phyloP scores from a whole-genome alignment of 208 protist genomes.

The Leishmania aethiopica region DNA sequence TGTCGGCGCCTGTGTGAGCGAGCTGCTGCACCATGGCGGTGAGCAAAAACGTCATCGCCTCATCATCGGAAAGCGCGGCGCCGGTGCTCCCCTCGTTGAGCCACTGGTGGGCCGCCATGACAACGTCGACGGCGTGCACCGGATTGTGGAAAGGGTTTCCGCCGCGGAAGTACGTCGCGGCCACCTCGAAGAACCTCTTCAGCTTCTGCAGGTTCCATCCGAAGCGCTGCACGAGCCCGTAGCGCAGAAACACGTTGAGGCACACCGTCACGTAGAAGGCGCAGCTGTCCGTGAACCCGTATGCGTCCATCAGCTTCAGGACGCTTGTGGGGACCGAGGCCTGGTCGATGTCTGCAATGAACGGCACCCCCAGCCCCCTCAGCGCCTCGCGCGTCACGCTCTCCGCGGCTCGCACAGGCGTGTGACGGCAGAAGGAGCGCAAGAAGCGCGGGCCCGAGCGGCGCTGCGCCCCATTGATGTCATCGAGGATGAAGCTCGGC shows the following conservation, averaged over 20 bases:
- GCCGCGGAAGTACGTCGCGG: conserved; percentile 45
- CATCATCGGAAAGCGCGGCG: conserved; percentile 45
- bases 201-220: conserved; percentile 49
- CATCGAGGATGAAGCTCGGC: conserved; percentile 35
- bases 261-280: conserved; percentile 44
- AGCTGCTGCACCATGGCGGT: conserved; percentile 53
- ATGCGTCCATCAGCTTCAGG: conserved; percentile 17
- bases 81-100: conserved; percentile 40
- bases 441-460: conserved; percentile 44
- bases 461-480: neutral
- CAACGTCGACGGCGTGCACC: conserved; percentile 74
- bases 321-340: conserved; percentile 20
- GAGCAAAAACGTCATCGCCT: conserved; percentile 67
- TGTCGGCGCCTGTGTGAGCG: conserved; percentile 59
- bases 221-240: conserved; percentile 59
- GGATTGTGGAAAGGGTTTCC: conserved; percentile 82
- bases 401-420: conserved; percentile 34
- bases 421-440: conserved; percentile 48
- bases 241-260: conserved; percentile 74
- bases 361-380: conserved; percentile 39
- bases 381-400: conserved; percentile 38
- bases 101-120: conserved; percentile 70
- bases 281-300: conserved; percentile 14
- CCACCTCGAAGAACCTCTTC: conserved; percentile 41
- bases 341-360: conserved; percentile 41